Base-by-base conservation (phyloP, 2,329 filamentous ascomycete species). In the Ophiocordyceps camponoti-rufipedis region DNA sequence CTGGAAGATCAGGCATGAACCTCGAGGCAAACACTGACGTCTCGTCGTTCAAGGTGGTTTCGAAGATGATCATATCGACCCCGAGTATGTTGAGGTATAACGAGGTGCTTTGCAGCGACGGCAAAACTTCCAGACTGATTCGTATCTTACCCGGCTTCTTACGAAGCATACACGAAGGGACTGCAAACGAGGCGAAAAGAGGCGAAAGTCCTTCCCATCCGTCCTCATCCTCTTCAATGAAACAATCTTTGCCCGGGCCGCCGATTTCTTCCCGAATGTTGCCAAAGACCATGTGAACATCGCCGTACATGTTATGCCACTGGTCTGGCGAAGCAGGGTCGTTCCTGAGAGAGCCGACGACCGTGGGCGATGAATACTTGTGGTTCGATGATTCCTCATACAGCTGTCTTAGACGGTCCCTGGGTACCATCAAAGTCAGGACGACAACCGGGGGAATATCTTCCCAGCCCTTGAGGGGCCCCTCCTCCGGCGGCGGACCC, bases 241-340 rank as follows among this genome's bases (percentile, higher is more conserved):
- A 46, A 18, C 66, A 45, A n/a, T 61, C 62, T 4, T 55, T 52
- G n/a, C 62, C 59, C 6, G 52, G 48, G 1, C 57, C 49, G 5
- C 48, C 49, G 5, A 51, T 29, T 0, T 60, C 58, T 2, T 42
- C 45, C 43, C 52, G 52, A 12, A 66, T 46, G 0, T 53, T 56
- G 13, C 68, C 69, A 50, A 70, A 69, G 5, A 53, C 47, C 29
- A 69, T 49, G 1, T 71, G 68, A 12, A 66, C 55, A 46, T 63
- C 58, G 4, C 57, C 52, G 50, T 64, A 70, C 13, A 60, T 49
- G 48, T 60, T 62, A 28, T 58, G 54, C 57, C 58, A 65, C 41
- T 53, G 48, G 19, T 50, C 47, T 12, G 50, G 41, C 2, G 54
- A 50, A 11, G 49, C 43, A 5, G 51, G 47, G 2, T 53, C 48